Conservation (phyloP, 176 grass and related monocot genomes). For the Eragrostis curvula region DNA sequence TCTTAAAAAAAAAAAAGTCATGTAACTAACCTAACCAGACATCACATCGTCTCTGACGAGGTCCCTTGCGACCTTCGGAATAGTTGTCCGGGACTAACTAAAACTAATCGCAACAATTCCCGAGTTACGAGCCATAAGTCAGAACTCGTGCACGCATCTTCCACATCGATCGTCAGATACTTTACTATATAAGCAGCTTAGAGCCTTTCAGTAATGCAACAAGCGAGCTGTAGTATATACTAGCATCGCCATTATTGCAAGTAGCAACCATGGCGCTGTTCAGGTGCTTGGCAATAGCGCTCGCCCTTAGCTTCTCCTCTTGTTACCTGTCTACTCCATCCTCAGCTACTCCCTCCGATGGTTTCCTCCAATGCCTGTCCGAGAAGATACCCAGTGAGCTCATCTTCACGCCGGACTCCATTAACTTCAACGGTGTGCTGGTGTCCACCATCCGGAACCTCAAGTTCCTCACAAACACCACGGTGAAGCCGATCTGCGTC, state of each 20-base stretch:
- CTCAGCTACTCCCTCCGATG: conserved; percentile 29
- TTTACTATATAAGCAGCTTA: neutral
- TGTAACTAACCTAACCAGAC: neutral
- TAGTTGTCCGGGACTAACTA: neutral
- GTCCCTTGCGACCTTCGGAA: neutral
- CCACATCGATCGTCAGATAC: neutral
- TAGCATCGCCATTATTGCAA: neutral
- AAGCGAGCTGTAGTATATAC: neutral
- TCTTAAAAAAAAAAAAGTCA: too few relatives aligned
- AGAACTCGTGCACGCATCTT: neutral
- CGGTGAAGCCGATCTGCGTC: conserved; percentile 47
- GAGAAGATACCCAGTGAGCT: conserved; percentile 33
- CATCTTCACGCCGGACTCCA: conserved; percentile 28
- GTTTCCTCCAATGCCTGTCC: conserved; percentile 61
- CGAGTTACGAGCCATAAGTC: neutral
- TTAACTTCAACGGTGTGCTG: conserved; percentile 51
- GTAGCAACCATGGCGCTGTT: conserved; percentile 7
- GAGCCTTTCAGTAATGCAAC: neutral
- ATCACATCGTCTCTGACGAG: neutral
- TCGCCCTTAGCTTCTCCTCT: conserved; percentile 10
- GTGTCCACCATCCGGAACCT: conserved; percentile 63
- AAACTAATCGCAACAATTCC: neutral
- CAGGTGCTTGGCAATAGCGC: neutral
- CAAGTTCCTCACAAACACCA: conserved; percentile 33
- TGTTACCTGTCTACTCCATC: neutral